Evolutionary conservation across 192 early-diverging fungal species (phyloP), one percentile per base, ranked within the genome.

Genomic region (Dissophora ornata): DNA sequence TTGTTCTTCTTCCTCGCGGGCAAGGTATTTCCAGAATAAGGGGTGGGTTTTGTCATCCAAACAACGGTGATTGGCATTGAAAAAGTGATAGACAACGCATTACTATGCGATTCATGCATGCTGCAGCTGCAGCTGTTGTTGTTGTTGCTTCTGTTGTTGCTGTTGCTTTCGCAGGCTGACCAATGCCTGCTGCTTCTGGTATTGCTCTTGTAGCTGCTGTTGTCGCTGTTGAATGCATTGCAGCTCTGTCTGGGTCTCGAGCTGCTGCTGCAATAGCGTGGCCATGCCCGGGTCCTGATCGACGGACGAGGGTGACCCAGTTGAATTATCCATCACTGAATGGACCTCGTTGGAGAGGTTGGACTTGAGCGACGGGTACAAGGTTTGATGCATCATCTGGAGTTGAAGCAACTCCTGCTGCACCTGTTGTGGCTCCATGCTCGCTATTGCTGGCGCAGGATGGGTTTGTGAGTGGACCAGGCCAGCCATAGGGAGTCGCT

Each of bases 161-260:
- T 69, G 67, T 49, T 60, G 19, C n/a, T 33, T 52, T 6, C 28
- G 36, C 46, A 68, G 21, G 7, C 38, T 47, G 11, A 44, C 45
- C 47, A 68, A 44, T 13, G 49, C 41, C 32, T 74, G 62, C 55
- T 65, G 62, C 21, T 59, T 59, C 30, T 60, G 57, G 30, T 34
- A 26, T 34, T 64, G 61, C 22, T 58, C 47, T 19, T 71, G 61
- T 15, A 59, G 56, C 26, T 40, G 41, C 9, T 62, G 50, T 19
- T 69, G 67, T 7, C 28, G 57, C 28, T 69, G 56, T 28, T 69
- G 67, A 19, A 69, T 19, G 48, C 22, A 19, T 18, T 60, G 67
- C 24, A 60, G 48, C 28, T 69, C 67, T 6, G 57, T 50, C 30
- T 69, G 38, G n/a, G 57, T 44, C 41, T 60, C 57, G 18, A 38